phyloP scores from a whole-genome alignment of 441 rosid species.

The Populus hybrid region DNA sequence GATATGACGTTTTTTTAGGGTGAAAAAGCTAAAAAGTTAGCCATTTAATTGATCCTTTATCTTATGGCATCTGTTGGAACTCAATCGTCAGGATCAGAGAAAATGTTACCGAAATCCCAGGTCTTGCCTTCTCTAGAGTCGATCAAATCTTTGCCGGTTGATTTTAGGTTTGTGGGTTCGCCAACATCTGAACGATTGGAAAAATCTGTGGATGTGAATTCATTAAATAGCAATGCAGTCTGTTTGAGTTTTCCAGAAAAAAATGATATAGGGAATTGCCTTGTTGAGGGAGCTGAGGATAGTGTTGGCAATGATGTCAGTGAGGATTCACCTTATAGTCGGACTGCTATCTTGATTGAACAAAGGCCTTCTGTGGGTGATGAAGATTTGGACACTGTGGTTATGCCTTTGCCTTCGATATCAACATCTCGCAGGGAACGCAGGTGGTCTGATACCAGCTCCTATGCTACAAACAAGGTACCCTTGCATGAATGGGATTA shows the following conservation, averaged over 20 bases:
- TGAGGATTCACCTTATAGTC: conserved; percentile 83
- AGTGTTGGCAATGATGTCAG: conserved; percentile 27
- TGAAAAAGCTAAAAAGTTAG: conserved; percentile 34
- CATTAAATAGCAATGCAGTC: conserved; percentile 20
- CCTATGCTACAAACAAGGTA: conserved; percentile 83
- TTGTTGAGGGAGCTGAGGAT: conserved; percentile 35
- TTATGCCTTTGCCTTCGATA: conserved; percentile 45
- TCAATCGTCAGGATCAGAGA: conserved; percentile 43
- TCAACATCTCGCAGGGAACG: conserved; percentile 48
- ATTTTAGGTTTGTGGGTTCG: conserved; percentile 54
- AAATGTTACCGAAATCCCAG: conserved; percentile 48
- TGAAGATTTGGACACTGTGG: conserved; percentile 47
- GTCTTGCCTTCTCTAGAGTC: conserved; percentile 54
- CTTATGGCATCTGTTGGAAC: conserved; percentile 26
- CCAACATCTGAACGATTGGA: conserved; percentile 39
- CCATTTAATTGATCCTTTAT: conserved; percentile 34
- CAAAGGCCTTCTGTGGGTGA: conserved; percentile 46
- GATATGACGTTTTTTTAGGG: conserved; percentile 37
- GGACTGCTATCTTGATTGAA: conserved; percentile 36
- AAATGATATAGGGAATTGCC: conserved; percentile 36
- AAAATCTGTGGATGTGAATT: conserved; percentile 13
- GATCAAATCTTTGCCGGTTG: conserved; percentile 71
- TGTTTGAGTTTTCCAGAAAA: conserved; percentile 39
- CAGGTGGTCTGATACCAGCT: conserved; percentile 77
- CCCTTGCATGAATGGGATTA: background rate